Conservation (phyloP, 2,329 filamentous ascomycete genomes). For the Ophiostoma triangulosporum region DNA sequence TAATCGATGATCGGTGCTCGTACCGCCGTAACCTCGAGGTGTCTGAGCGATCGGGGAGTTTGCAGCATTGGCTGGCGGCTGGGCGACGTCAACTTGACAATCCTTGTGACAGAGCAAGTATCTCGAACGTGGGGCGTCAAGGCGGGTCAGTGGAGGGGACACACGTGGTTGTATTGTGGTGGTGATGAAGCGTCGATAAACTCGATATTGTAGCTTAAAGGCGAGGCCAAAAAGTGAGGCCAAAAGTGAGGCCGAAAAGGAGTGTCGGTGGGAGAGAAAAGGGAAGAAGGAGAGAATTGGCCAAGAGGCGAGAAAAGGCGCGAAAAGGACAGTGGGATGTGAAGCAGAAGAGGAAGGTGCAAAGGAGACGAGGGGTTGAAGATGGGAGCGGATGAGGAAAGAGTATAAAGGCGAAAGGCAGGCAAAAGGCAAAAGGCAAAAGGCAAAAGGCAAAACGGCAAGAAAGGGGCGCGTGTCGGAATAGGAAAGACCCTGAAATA, state of each 20-base stretch:
- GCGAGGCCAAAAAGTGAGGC: background rate
- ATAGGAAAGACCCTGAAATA: background rate
- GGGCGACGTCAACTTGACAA: background rate
- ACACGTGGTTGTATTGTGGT: background rate
- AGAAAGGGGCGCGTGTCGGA: background rate
- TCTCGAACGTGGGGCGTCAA: background rate
- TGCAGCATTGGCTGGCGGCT: background rate
- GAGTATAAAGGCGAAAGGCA: background rate
- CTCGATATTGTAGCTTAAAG: too few species aligned
- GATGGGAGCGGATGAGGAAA: background rate
- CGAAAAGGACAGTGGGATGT: background rate
- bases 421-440: background rate
- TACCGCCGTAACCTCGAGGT: background rate
- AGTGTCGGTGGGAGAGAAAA: background rate
- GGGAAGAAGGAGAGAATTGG: background rate
- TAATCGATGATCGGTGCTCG: background rate
- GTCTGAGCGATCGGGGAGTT: background rate
- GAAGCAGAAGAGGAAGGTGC: background rate
- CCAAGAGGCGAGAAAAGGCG: background rate
- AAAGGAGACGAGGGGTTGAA: background rate
- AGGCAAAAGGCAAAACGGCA: background rate
- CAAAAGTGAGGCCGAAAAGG: too few species aligned
- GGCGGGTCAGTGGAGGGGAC: slow-evolving; percentile 1
- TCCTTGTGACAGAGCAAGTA: background rate
- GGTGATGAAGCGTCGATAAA: background rate